Conservation (phyloP, 176 grass and related monocot species). For the Pontederia crassipes region DNA sequence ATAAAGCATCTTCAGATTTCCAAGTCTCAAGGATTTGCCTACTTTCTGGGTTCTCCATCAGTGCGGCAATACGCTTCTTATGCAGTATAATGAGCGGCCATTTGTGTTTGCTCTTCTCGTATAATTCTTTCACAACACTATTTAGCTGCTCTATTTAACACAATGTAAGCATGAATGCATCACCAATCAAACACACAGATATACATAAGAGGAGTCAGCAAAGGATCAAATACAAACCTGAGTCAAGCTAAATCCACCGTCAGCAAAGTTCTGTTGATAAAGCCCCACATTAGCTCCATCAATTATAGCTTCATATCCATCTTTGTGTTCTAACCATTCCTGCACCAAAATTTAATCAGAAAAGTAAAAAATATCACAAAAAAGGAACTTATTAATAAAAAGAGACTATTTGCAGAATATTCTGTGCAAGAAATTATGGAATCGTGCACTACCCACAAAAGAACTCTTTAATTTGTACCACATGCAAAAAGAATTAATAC, state of each 20-base stretch:
- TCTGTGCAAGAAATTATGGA: not conserved
- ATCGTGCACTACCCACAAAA: not conserved
- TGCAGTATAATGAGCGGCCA: slow-evolving; percentile 82
- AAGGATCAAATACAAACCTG: slow-evolving; percentile 50
- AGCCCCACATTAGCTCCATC: slow-evolving; percentile 86
- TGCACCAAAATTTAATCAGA: slow-evolving; percentile 23
- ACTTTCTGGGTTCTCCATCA: slow-evolving; percentile 66
- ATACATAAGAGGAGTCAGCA: not conserved
- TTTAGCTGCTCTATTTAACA: slow-evolving; percentile 81
- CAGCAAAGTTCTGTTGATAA: slow-evolving; percentile 91
- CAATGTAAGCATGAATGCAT: slow-evolving; percentile 13
- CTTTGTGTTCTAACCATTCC: slow-evolving; percentile 61
- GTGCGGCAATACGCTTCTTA: slow-evolving; percentile 46
- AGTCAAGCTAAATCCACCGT: slow-evolving; percentile 66
- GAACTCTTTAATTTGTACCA: no score
- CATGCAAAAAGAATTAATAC: no score
- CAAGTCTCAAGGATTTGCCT: slow-evolving; percentile 63
- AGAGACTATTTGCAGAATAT: not conserved
- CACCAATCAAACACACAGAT: not conserved
- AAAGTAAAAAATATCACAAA: slow-evolving; percentile 2
- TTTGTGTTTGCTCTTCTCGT: slow-evolving; percentile 38
- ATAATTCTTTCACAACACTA: slow-evolving; percentile 57
- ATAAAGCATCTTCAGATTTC: slow-evolving; percentile 52
- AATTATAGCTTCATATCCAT: slow-evolving; percentile 51
- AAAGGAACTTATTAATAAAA: not conserved